Evolutionary conservation across 2,329 filamentous ascomycete species (phyloP).

Genomic region (Chaetomium sp.): DNA sequence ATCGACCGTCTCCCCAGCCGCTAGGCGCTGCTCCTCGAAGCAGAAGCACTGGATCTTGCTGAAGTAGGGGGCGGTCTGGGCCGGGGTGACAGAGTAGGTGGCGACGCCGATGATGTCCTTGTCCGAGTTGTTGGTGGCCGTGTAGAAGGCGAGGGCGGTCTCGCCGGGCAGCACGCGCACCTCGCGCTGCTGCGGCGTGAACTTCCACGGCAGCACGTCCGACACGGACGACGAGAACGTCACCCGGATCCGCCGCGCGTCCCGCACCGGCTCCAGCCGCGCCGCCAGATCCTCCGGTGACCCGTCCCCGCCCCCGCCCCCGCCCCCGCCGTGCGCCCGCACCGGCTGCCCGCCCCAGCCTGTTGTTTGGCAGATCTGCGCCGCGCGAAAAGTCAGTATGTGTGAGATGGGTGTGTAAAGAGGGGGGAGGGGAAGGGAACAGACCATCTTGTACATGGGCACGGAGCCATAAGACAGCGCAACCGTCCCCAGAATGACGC

Average conservation of each 20-base stretch:
- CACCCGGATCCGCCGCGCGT: conserved; percentile 83
- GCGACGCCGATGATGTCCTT: conserved; percentile 97
- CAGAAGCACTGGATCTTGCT: conserved; percentile 99
- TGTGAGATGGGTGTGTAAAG: background rate
- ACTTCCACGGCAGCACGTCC: conserved; percentile 96
- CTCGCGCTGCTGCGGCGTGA: conserved; percentile 93
- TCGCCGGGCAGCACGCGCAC: conserved; percentile 94
- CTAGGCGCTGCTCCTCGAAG: conserved; percentile 93
- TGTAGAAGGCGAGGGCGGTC: conserved; percentile 96
- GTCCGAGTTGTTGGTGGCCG: conserved; percentile 85
- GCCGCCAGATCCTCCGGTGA: conserved; percentile 65
- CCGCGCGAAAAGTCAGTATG: too few species aligned
- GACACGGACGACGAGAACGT: conserved; percentile 96
- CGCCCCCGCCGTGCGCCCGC: conserved; percentile 68
- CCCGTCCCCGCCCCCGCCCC: conserved; percentile 39
- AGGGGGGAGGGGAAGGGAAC: conserved; percentile 20
- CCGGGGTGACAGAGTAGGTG: conserved; percentile 95
- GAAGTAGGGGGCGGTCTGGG: conserved; percentile 94
- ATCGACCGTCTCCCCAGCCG: conserved; percentile 94
- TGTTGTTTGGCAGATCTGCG: conserved; percentile 81
- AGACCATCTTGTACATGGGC: conserved; percentile 83
- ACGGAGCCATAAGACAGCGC: conserved; percentile 82
- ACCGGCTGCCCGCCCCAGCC: conserved; percentile 94
- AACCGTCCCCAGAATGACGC: conserved; percentile 76
- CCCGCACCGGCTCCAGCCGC: conserved; percentile 77